Evolutionary conservation across 441 rosid genomes (phyloP), one percentile per base, ranked within the genome.

Genomic region (Syzygium syzygioides): DNA sequence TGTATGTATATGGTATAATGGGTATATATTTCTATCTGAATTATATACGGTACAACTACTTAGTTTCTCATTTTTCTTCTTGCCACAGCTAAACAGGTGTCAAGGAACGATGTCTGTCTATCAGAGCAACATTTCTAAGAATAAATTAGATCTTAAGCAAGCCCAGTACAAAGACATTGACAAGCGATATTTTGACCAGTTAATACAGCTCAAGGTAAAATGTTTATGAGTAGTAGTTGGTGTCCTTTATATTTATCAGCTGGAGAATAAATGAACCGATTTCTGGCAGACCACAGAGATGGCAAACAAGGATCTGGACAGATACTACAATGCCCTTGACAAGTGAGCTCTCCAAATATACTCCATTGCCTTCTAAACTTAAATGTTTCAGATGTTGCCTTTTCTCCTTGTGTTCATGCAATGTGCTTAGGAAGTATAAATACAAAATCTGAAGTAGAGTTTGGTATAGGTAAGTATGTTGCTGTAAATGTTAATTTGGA

Each of bases 281-380:
- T 88, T 89, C 50, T 94, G 90, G 87, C 96, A 97, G 99, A 98
- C 99, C 87, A 96, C 98, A 87, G 99, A 98, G 94, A 97, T 96
- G 99, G 99, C 99, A 90, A 97, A 98, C 95, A 98, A 97, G 93
- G 99, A 98, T 91, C 94, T 98, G 90, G 99, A 97, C 93, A 96
- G 97, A 97, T 97, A 98, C 94, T 96, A 95, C 94, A 96, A 92
- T 90, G 99, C 99, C 83, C 97, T 97, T 93, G 99, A 98, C 99
- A 98, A 97, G 99, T 98, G 94, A 94, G 99, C 85, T 85, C 83
- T 89, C 89, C 50, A 32, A 23, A 59, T 89, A 19, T 50, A 41
- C 83, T 90, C 45, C 45, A 25, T 28, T 50, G 53, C 9, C 53
- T 56, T 56, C n/a, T 79, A 86, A 66, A 48, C 87, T 50, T 59